Conservation (phyloP, 2,329 filamentous ascomycete species). For the Calycina herbarum region DNA sequence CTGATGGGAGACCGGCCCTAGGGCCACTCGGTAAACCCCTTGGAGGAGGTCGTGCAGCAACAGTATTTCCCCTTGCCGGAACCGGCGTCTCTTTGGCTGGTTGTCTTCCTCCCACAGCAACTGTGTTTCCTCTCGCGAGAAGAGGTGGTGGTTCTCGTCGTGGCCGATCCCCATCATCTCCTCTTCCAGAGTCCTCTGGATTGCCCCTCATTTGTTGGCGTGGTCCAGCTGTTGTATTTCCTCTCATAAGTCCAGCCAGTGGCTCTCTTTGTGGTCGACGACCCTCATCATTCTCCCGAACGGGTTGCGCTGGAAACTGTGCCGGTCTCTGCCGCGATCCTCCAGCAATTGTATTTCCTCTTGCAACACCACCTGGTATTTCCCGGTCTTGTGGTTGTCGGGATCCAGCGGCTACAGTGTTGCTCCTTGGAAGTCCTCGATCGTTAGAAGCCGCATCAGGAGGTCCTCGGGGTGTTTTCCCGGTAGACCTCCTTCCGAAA, state of each 20-base stretch:
- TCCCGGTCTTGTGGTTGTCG: not conserved
- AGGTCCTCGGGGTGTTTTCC: not conserved
- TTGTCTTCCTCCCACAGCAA: not conserved
- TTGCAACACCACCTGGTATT: not conserved
- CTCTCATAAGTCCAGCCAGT: not conserved
- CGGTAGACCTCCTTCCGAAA: not conserved
- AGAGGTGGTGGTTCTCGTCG: not conserved
- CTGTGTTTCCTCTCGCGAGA: not conserved
- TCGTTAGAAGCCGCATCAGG: not conserved
- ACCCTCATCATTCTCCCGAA: not conserved
- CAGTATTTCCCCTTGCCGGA: not conserved
- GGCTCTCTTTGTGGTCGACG: not conserved
- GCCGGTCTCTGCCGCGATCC: not conserved
- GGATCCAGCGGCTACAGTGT: not conserved
- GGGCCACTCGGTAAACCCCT: slow-evolving; percentile 6
- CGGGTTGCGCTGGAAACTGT: not conserved
- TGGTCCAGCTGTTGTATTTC: not conserved
- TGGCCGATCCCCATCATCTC: not conserved
- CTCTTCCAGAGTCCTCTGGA: not conserved
- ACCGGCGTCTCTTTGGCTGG: not conserved
- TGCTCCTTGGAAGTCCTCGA: not conserved
- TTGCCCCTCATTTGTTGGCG: not conserved
- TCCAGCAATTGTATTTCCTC: not conserved
- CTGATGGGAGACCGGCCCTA: not conserved
- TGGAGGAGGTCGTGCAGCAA: slow-evolving; percentile 1